Conservation (phyloP, 1,284 basidiomycete genomes). For the Tylopilus sp. region DNA sequence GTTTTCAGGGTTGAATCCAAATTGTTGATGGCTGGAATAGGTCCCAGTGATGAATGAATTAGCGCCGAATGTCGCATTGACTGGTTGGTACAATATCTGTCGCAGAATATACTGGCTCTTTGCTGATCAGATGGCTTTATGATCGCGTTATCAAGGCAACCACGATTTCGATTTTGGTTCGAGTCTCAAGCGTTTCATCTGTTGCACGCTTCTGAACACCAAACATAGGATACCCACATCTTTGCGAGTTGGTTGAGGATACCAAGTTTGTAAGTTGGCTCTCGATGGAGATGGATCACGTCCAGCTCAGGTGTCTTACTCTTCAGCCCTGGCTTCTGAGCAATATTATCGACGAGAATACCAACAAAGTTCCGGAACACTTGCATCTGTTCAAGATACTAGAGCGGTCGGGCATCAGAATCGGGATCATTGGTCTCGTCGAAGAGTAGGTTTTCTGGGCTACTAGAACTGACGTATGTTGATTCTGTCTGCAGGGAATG, state of each 20-base stretch:
- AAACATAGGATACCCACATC: conserved; percentile 79
- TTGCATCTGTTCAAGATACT: conserved; percentile 63
- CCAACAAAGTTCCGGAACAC: conserved; percentile 59
- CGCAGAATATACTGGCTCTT: too few relatives aligned
- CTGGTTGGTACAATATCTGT: conserved; percentile 56
- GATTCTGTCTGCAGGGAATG: conserved; percentile 58
- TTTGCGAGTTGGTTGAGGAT: conserved; percentile 76
- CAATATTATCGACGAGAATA: conserved; percentile 67
- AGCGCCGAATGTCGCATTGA: conserved; percentile 73
- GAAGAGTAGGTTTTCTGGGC: conserved; percentile 62
- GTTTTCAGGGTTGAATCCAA: background rate
- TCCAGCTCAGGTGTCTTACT: conserved; percentile 1
- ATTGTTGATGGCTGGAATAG: conserved; percentile 50
- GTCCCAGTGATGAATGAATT: conserved; percentile 86
- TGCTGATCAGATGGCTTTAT: conserved; percentile 8
- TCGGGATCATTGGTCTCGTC: conserved; percentile 77
- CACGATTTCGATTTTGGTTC: conserved; percentile 71
- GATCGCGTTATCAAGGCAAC: conserved; percentile 57
- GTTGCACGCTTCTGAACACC: conserved; percentile 14
- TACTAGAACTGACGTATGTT: background rate
- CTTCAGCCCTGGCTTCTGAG: conserved; percentile 67
- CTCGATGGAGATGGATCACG: conserved; percentile 4
- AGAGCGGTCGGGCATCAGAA: conserved; percentile 67
- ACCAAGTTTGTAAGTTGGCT: conserved; percentile 65
- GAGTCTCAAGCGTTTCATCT: conserved; percentile 3